phyloP scores from a whole-genome alignment of 2,329 filamentous ascomycete species.

The Periglandula ipomoeae region DNA sequence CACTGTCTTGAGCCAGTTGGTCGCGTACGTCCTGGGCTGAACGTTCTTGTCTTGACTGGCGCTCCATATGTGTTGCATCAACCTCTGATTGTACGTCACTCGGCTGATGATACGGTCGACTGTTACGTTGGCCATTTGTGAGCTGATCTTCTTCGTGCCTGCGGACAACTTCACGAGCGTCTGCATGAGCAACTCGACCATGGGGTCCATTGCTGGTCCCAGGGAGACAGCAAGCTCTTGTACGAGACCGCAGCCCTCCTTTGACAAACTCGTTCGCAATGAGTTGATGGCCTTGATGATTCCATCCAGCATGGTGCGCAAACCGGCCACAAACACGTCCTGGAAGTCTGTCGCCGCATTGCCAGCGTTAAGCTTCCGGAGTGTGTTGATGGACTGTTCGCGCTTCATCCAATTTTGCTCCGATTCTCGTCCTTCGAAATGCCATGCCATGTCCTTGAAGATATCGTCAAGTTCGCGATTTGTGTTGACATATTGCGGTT shows the following conservation, averaged over 20 bases:
- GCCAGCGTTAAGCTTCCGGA: slow-evolving; percentile 71
- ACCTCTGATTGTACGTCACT: slow-evolving; percentile 67
- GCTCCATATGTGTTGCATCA: slow-evolving; percentile 76
- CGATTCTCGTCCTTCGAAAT: slow-evolving; percentile 81
- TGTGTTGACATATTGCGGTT: slow-evolving; percentile 77
- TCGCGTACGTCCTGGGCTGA: slow-evolving; percentile 68
- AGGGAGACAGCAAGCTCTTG: slow-evolving; percentile 75
- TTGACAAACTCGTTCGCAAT: slow-evolving; percentile 80
- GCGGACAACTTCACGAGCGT: slow-evolving; percentile 82
- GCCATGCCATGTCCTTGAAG: slow-evolving; percentile 68
- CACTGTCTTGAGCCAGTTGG: slow-evolving; percentile 77
- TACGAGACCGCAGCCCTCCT: slow-evolving; percentile 73
- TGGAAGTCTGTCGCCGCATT: slow-evolving; percentile 74
- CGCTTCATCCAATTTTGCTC: slow-evolving; percentile 87
- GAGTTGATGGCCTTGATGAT: slow-evolving; percentile 81
- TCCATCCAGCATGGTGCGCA: slow-evolving; percentile 71
- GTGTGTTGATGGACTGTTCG: slow-evolving; percentile 68
- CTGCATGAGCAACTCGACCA: slow-evolving; percentile 86
- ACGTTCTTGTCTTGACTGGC: slow-evolving; percentile 92
- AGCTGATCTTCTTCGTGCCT: slow-evolving; percentile 85
- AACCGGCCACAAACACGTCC: slow-evolving; percentile 57
- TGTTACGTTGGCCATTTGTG: slow-evolving; percentile 70
- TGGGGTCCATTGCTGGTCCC: slow-evolving; percentile 71
- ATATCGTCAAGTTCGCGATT: slow-evolving; percentile 81
- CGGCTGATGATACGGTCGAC: slow-evolving; percentile 74